These are phyloP conservation scores for Meyerozyma athensensis DNA, from an alignment of 1,139 yeast genomes.

Conservation along the genomic window DNA sequence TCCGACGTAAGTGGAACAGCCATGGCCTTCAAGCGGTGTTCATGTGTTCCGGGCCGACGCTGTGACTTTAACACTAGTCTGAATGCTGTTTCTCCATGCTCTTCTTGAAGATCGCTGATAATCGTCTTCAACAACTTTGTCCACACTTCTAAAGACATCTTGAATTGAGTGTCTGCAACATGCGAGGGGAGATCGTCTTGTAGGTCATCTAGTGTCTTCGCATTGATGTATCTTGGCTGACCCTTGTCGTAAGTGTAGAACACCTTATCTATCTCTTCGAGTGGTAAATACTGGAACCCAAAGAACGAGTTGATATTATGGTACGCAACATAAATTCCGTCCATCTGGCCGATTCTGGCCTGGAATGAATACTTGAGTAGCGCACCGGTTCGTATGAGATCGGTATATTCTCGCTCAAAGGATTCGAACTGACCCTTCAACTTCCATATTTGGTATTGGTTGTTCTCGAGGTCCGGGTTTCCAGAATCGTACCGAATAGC, in stretches of 20 bases:
- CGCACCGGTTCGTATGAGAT: conserved; percentile 67
- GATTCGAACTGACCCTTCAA: conserved; percentile 67
- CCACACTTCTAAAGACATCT: conserved; percentile 56
- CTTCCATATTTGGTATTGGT: conserved; percentile 62
- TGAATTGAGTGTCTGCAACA: conserved; percentile 73
- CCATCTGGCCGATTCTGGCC: conserved; percentile 95
- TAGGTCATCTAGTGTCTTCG: conserved; percentile 17
- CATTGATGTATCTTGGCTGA: conserved; percentile 39
- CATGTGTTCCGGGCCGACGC: neutral
- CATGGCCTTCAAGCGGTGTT: conserved; percentile 18
- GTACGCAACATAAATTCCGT: conserved; percentile 88
- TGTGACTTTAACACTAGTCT: conserved; percentile 24
- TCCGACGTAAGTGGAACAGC: conserved; percentile 30
- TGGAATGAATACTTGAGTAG: conserved; percentile 82
- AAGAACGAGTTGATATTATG: conserved; percentile 78
- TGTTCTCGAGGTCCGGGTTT: conserved; percentile 51
- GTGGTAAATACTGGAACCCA: conserved; percentile 86
- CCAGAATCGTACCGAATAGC: conserved; percentile 76
- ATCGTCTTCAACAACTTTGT: conserved; percentile 43
- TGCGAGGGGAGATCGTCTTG: conserved; percentile 35
- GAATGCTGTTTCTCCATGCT: conserved; percentile 18
- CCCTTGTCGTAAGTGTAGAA: conserved; percentile 22
- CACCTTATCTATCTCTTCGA: conserved; percentile 59
- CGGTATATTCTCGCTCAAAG: conserved; percentile 73
- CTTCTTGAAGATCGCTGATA: conserved; percentile 22